Conservation (phyloP, 768 basidiomycete species). For the Cubamyces sp. region DNA sequence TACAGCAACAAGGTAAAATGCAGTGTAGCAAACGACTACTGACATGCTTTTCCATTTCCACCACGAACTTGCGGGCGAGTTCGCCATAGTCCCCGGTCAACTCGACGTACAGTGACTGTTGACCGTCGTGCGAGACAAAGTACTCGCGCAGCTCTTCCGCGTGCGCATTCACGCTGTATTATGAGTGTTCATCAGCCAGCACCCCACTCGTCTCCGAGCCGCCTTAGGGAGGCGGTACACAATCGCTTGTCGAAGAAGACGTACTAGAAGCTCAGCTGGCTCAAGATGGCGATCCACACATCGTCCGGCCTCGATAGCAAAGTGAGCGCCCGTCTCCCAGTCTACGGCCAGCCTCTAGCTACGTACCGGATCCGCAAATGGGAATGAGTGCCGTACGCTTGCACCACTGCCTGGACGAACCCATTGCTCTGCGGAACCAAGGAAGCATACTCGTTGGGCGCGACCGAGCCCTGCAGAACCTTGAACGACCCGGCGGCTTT, state of each 20-base stretch:
- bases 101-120: conserved; percentile 32
- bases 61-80: conserved; percentile 35
- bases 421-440: conserved; percentile 1
- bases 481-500: too few species aligned
- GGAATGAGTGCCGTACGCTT: conserved; percentile 6
- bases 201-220: background rate
- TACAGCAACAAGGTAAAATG: background rate
- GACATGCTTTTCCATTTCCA: conserved; percentile 29
- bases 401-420: conserved; percentile 2
- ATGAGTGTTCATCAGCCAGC: background rate
- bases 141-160: conserved; percentile 38
- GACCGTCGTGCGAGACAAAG: conserved; percentile 42
- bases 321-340: background rate
- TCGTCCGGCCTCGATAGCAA: conserved; percentile 51
- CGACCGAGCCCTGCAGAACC: background rate
- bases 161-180: conserved; percentile 31
- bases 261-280: conserved; percentile 41
- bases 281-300: conserved; percentile 49
- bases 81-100: conserved; percentile 37
- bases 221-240: background rate
- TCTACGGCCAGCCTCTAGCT: too few species aligned
- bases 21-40: background rate
- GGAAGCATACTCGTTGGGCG: background rate
- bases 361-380: conserved; percentile 13
- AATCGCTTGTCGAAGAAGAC: background rate